Conservation (phyloP, 441 rosid genomes). For the Populus tomentosa region DNA sequence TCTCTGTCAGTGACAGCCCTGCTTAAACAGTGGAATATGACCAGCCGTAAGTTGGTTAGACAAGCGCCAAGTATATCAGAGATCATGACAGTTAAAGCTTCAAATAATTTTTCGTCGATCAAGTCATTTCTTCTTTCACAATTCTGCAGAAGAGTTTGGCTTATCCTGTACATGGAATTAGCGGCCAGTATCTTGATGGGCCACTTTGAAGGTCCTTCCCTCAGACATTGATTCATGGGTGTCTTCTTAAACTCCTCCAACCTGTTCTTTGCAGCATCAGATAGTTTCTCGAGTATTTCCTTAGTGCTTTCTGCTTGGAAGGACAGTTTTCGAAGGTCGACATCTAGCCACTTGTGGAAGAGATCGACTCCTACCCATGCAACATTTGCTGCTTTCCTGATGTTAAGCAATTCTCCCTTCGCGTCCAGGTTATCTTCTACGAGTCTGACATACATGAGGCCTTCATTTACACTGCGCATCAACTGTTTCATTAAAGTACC, state of each 20-base stretch:
- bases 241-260: slow-evolving; percentile 40
- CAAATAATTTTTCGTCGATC: slow-evolving; percentile 32
- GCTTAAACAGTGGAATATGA: slow-evolving; percentile 47
- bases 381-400: slow-evolving; percentile 47
- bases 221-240: slow-evolving; percentile 30
- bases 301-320: slow-evolving; percentile 31
- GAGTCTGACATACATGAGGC: slow-evolving; percentile 46
- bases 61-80: slow-evolving; percentile 65
- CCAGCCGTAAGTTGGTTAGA: slow-evolving; percentile 51
- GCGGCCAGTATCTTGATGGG: slow-evolving; percentile 68
- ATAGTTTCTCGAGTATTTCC: slow-evolving; percentile 49
- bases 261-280: slow-evolving; percentile 44
- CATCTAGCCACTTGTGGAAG: slow-evolving; percentile 62
- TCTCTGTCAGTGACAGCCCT: slow-evolving; percentile 55
- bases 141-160: slow-evolving; percentile 50
- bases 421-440: too few relatives aligned
- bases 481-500: slow-evolving; percentile 29
- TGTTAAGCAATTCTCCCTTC: slow-evolving; percentile 32
- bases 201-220: slow-evolving; percentile 62
- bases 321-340: slow-evolving; percentile 54
- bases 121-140: slow-evolving; percentile 24
- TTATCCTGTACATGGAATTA: slow-evolving; percentile 73
- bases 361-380: slow-evolving; percentile 67
- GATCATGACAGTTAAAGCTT: slow-evolving; percentile 35
- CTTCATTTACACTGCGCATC: slow-evolving; percentile 50